phyloP scores from a whole-genome alignment of 225 moss, liverwort and hornwort species.

The Thuidium tamariscinum region DNA sequence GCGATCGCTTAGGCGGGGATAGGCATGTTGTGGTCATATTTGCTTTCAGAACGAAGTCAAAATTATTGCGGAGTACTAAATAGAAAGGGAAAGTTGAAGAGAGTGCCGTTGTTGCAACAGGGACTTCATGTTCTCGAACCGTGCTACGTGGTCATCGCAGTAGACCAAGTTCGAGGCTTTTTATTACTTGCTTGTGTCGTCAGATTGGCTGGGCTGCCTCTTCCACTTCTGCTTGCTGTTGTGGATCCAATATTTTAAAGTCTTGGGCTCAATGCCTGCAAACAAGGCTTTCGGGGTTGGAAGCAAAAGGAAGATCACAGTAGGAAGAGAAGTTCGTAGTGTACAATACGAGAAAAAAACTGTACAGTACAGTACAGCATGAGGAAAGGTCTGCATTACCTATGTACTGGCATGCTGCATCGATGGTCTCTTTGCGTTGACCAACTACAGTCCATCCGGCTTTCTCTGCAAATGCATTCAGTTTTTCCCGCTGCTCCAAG shows the following conservation, averaged over 20 bases:
- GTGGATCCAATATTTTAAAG: conserved; percentile 55
- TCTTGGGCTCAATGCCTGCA: conserved; percentile 53
- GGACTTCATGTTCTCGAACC: not conserved
- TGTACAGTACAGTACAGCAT: no score
- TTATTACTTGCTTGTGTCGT: conserved; percentile 15
- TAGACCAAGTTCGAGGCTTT: not conserved
- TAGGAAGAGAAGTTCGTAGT: not conserved
- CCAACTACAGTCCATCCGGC: conserved; percentile 54
- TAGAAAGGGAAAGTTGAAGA: not conserved
- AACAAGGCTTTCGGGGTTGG: not conserved
- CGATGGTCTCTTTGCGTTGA: conserved; percentile 48
- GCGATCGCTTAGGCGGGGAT: not conserved
- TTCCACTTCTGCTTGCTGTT: conserved; percentile 61
- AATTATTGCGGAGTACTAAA: not conserved
- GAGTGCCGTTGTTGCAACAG: not conserved
- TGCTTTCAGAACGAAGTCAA: not conserved
- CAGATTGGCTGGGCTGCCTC: conserved; percentile 28
- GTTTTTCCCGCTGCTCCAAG: conserved; percentile 40
- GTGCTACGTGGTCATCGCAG: not conserved
- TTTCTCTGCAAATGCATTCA: conserved; percentile 46
- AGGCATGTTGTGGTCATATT: not conserved
- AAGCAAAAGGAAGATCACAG: not conserved
- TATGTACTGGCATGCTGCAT: conserved; percentile 45
- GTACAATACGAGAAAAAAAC: not conserved
- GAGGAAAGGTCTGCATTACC: not conserved